Base-by-base conservation (phyloP, 208 protist genomes). In the Crithidia sp. region DNA sequence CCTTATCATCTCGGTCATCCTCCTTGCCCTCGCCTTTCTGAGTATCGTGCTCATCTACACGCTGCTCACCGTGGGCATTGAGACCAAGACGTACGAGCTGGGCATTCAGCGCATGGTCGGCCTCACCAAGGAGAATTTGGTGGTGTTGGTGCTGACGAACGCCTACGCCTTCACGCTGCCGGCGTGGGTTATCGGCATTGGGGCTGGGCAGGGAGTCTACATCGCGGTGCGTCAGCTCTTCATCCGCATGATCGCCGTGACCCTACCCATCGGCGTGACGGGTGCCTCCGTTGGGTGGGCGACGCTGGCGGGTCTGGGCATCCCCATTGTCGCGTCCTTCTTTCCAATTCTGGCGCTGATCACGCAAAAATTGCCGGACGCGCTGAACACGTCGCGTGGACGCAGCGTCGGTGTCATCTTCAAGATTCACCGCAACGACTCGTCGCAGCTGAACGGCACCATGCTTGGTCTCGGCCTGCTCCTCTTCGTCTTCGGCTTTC, bases 41-140 rank as follows among this genome's bases (percentile, higher is more conserved):
- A 96, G 90, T 58, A 81, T 98, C 45, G 53, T 98, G 44, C 87
- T 99, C 19, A 98, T 99, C 62, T 98, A 99, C 84, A 97, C 92
- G 6, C 72, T 99, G 37, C 84, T 99, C 13, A 98, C 93, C 67
- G 87, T 98, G 17, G 89, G 83, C 56, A 80, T 99, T 4, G 95
- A 99, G 37, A 97, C 88, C 28, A 82, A 94, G 53, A 96, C 87
- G n/a, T 98, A 98, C 82, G 96, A 99, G 71, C 79, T 98, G 17
- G 97, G 94, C 60, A 90, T 98, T 40, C 79, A 97, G 58, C 86
- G 98, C 63, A 98, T 98, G 93, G 64, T 99, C 54, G 92, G 92
- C 47, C 89, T 96, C 65, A 82, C 83, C 17, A 78, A 81, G 16
- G 69, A 56, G 40, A 82, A 86, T 52, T 13, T 95, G 16, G 69